Percentiles rank a stretch among this genome's conserved stretches.
phyloP scores from a whole-genome alignment of 2,329 filamentous ascomycete genomes.

The Xylariaceae sp. region DNA sequence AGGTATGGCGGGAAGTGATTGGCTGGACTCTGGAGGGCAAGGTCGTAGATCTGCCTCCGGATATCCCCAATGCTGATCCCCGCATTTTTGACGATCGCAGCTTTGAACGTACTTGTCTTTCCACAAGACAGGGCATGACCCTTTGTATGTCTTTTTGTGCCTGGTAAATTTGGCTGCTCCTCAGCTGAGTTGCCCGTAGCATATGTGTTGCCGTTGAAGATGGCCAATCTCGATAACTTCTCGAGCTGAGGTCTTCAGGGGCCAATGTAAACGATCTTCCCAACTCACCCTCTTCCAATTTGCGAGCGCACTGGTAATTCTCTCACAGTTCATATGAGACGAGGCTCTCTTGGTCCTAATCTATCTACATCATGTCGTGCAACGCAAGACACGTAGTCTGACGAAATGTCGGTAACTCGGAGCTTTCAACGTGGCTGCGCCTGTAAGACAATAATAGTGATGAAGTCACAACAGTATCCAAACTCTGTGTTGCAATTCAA shows the following conservation, averaged over 20 bases:
- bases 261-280: too few relatives aligned
- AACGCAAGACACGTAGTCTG: not conserved
- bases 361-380: slow-evolving; percentile 1
- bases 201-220: too few relatives aligned
- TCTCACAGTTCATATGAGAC: too few relatives aligned
- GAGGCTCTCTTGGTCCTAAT: not conserved
- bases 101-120: too few relatives aligned
- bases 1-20: slow-evolving; percentile 8
- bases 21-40: slow-evolving; percentile 5
- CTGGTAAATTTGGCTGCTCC: too few relatives aligned
- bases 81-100: not conserved
- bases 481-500: slow-evolving; percentile 7
- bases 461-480: slow-evolving; percentile 14
- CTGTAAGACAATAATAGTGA: slow-evolving; percentile 13
- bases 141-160: not conserved
- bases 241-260: too few relatives aligned
- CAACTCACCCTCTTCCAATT: too few relatives aligned
- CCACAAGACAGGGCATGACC: slow-evolving; percentile 3
- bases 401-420: slow-evolving; percentile 5
- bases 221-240: too few relatives aligned
- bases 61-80: slow-evolving; percentile 16
- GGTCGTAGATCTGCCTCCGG: slow-evolving; percentile 10
- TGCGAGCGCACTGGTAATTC: too few relatives aligned
- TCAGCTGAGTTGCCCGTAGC: too few relatives aligned
- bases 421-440: slow-evolving; percentile 12